Conservation (phyloP, 192 early-diverging fungal genomes). For the Haplosporangium gracile region DNA sequence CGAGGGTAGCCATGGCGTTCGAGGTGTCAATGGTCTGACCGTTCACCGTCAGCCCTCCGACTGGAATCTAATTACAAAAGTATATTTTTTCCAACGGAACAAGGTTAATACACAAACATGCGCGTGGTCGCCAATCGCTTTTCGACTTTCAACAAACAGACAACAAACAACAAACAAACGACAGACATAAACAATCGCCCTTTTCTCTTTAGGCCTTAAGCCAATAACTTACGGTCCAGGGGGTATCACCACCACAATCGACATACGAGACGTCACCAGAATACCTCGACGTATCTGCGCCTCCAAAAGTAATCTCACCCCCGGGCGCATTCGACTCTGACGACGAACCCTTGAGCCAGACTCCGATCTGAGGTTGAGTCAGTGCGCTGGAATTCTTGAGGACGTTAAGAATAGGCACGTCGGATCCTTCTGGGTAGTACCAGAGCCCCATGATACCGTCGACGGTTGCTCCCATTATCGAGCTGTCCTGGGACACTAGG, state of each 20-base stretch:
- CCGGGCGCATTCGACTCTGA: conserved; percentile 11
- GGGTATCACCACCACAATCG: conserved; percentile 13
- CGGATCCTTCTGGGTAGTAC: conserved; percentile 12
- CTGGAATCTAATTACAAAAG: conserved; percentile 22
- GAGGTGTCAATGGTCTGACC: conserved; percentile 11
- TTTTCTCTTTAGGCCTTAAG: background rate
- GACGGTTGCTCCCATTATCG: conserved; percentile 8
- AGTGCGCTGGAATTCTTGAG: conserved; percentile 19
- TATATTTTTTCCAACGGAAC: background rate
- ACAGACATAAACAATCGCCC: background rate
- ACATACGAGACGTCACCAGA: conserved; percentile 29
- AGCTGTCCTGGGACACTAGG: conserved; percentile 1
- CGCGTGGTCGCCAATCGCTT: background rate
- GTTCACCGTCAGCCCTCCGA: conserved; percentile 25
- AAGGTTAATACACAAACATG: background rate
- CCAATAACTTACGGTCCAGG: conserved; percentile 36
- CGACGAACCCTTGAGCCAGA: conserved; percentile 11
- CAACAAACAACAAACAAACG: background rate
- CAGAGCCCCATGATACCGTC: conserved; percentile 48
- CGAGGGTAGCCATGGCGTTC: conserved; percentile 55
- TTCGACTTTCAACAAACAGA: background rate
- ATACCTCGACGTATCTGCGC: conserved; percentile 25
- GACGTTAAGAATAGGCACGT: conserved; percentile 32
- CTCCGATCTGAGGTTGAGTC: conserved; percentile 20
- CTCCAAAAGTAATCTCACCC: conserved; percentile 50